Percentiles rank a stretch among this genome's conserved stretches.
Evolutionary conservation across 2,329 filamentous ascomycete species (phyloP).

Genomic region (Penicillium vulpinum): DNA sequence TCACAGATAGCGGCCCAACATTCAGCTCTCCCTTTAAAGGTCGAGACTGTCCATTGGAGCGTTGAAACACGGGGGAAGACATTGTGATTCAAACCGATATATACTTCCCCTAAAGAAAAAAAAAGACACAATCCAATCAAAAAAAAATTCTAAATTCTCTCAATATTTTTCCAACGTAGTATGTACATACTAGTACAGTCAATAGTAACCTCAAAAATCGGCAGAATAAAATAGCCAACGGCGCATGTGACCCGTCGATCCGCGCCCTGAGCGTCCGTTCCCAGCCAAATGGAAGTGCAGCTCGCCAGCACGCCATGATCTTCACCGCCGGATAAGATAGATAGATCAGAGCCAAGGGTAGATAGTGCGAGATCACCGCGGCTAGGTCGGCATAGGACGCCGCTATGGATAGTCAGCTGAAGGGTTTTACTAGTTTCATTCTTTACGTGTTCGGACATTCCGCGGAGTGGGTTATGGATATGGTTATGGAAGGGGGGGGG

Average conservation of each 20-base stretch:
- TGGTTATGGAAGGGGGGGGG: not conserved
- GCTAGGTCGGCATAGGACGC: conserved; percentile 25
- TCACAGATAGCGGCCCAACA: conserved; percentile 10
- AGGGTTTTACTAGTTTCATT: conserved; percentile 4
- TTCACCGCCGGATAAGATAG: conserved; percentile 21
- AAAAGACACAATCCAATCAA: conserved; percentile 4
- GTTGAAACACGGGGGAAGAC: conserved; percentile 4
- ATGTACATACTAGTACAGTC: not conserved
- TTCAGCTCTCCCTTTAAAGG: conserved; percentile 20
- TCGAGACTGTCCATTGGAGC: conserved; percentile 20
- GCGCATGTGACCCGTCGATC: conserved; percentile 26
- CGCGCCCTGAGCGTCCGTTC: conserved; percentile 1
- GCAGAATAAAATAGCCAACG: conserved; percentile 7
- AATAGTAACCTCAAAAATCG: not conserved
- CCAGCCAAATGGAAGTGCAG: not conserved
- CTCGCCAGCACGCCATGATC: conserved; percentile 8
- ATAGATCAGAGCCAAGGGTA: conserved; percentile 17
- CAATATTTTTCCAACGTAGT: not conserved
- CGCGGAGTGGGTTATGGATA: not conserved
- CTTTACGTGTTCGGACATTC: not conserved
- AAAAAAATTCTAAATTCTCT: conserved; percentile 1
- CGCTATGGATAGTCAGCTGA: conserved; percentile 10
- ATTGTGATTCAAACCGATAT: conserved; percentile 20
- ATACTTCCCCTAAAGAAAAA: not conserved
- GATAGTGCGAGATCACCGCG: conserved; percentile 22